A percentile compares a stretch with the other conserved stretches of the same genome.
Conservation (phyloP, 2,329 filamentous ascomycete genomes). For the Fusarium sacchari region DNA sequence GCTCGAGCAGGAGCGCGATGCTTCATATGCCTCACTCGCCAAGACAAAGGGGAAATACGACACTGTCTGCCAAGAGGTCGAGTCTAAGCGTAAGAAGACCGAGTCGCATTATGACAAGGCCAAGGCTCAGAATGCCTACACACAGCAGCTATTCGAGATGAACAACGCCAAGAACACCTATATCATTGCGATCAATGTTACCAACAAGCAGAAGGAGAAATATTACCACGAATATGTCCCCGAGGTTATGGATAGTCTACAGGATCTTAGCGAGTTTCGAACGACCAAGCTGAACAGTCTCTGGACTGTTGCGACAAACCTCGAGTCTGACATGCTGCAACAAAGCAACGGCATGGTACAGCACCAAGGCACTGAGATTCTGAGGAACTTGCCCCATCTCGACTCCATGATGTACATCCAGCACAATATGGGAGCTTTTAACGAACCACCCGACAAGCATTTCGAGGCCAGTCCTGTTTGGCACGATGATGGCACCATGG, state of each 20-base stretch:
- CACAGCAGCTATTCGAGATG: constrained; percentile 94
- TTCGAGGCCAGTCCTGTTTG: constrained; percentile 97
- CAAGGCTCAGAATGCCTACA: constrained; percentile 91
- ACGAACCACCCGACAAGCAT: constrained; percentile 83
- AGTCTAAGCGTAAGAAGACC: constrained; percentile 92
- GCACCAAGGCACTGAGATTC: constrained; percentile 81
- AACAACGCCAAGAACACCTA: constrained; percentile 99
- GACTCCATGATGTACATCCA: constrained; percentile 98
- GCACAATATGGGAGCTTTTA: constrained; percentile 85
- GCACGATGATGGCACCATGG: constrained; percentile 91
- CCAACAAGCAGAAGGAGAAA: constrained; percentile 96
- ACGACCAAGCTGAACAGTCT: constrained; percentile 84
- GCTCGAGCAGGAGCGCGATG: constrained; percentile 88
- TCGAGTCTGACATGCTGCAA: constrained; percentile 83
- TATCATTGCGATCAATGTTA: constrained; percentile 93
- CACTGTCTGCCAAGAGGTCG: constrained; percentile 90
- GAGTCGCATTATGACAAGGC: constrained; percentile 94
- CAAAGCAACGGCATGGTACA: constrained; percentile 78
- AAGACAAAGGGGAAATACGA: constrained; percentile 97
- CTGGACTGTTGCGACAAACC: constrained; percentile 81
- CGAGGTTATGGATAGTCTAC: constrained; percentile 90
- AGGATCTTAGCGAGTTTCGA: constrained; percentile 91
- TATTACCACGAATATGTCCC: constrained; percentile 98
- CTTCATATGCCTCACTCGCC: constrained; percentile 83
- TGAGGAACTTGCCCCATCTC: constrained; percentile 85